Conservation (phyloP, 164 flowering plant genomes). For the Stephania japonica region DNA sequence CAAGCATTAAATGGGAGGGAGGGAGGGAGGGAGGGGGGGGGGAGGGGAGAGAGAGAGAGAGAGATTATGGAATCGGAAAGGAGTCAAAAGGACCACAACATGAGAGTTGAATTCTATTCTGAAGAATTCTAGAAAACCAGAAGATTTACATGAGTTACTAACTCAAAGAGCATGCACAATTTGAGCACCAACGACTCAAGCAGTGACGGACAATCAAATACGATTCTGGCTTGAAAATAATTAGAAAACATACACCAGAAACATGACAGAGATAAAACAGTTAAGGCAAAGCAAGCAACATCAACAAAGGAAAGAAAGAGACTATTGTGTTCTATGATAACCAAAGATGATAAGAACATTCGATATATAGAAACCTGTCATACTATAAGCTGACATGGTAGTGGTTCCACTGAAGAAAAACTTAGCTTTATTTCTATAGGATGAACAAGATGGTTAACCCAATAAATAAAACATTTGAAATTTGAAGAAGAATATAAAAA, state of each 20-base stretch:
- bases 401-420: not conserved
- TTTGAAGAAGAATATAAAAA: not conserved
- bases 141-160: not conserved
- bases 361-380: not conserved
- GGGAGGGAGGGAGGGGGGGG: too few relatives aligned
- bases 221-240: not conserved
- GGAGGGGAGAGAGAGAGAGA: too few relatives aligned
- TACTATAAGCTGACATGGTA: not conserved
- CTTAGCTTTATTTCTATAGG: not conserved
- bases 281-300: not conserved
- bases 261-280: not conserved
- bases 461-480: not conserved
- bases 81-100: not conserved
- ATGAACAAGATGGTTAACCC: not conserved
- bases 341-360: not conserved
- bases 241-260: not conserved
- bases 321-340: conserved; percentile 7
- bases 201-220: not conserved
- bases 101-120: not conserved
- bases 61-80: not conserved
- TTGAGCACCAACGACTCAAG: not conserved
- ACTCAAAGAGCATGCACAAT: not conserved
- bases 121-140: not conserved
- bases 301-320: conserved; percentile 10
- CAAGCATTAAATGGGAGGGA: too few relatives aligned